These are phyloP conservation scores for Ascochyta pisi DNA, from an alignment of 2,329 filamentous ascomycete species.

Conservation along the genomic window DNA sequence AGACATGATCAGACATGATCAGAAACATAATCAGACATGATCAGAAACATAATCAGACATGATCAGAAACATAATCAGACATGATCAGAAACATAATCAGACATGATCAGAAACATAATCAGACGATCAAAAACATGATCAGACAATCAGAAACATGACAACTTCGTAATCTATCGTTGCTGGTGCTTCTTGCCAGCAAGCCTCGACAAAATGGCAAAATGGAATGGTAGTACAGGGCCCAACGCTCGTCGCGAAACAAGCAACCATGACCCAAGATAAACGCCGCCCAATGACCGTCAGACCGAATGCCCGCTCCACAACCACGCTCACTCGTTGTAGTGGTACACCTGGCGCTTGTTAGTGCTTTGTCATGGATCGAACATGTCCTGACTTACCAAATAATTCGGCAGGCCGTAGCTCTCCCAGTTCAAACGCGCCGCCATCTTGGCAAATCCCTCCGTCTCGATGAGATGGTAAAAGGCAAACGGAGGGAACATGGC, in stretches of 20 bases:
- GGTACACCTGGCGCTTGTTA: conserved; percentile 71
- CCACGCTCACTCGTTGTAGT: conserved; percentile 78
- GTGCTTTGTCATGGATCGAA: neutral
- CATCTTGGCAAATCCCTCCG: conserved; percentile 98
- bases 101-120: too few relatives aligned
- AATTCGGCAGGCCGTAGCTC: conserved; percentile 90
- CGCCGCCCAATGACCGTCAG: conserved; percentile 42
- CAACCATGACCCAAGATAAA: conserved; percentile 24
- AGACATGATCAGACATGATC: too few relatives aligned
- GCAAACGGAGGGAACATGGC: conserved; percentile 98
- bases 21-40: too few relatives aligned
- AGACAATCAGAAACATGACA: neutral
- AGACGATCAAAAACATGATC: too few relatives aligned
- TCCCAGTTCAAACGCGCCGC: conserved; percentile 85
- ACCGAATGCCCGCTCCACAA: too few relatives aligned
- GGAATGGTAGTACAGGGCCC: conserved; percentile 20
- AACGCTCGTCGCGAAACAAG: conserved; percentile 10
- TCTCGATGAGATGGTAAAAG: conserved; percentile 97
- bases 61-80: too few relatives aligned
- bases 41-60: too few relatives aligned
- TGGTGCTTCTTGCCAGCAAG: conserved; percentile 23
- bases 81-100: too few relatives aligned
- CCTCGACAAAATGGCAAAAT: conserved; percentile 4
- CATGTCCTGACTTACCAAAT: conserved; percentile 71
- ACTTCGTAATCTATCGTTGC: conserved; percentile 10